phyloP scores from a whole-genome alignment of 2,329 filamentous ascomycete genomes.

The Nannizziopsis barbatae region DNA sequence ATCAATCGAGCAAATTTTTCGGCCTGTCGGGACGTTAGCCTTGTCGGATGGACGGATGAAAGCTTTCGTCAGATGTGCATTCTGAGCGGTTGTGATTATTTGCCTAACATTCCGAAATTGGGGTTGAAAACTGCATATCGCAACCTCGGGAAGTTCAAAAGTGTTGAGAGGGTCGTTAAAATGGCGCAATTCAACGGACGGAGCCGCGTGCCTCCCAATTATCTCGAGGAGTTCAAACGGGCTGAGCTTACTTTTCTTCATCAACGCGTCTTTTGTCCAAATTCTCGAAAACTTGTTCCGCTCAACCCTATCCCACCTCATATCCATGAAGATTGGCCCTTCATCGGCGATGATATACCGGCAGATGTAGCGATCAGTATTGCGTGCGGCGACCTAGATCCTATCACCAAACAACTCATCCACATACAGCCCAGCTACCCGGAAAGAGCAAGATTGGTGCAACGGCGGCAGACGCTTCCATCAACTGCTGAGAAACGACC shows the following conservation, averaged over 20 bases:
- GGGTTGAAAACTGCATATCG: constrained; percentile 90
- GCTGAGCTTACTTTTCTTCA: constrained; percentile 89
- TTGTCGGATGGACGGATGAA: constrained; percentile 82
- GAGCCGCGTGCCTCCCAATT: constrained; percentile 65
- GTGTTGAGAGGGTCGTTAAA: constrained; percentile 66
- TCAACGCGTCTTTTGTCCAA: constrained; percentile 86
- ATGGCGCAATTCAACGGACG: constrained; percentile 85
- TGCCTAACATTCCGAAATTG: constrained; percentile 72
- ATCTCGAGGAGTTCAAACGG: constrained; percentile 68
- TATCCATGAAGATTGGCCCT: constrained; percentile 60
- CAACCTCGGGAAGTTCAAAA: constrained; percentile 80
- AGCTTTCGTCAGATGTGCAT: constrained; percentile 96
- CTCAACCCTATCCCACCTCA: constrained; percentile 56
- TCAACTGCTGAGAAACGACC: constrained; percentile 46
- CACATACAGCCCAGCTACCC: constrained; percentile 27
- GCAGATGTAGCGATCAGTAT: constrained; percentile 60
- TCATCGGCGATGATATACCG: constrained; percentile 65
- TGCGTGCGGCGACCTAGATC: constrained; percentile 71
- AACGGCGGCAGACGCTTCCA: constrained; percentile 33
- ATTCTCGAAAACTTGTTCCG: constrained; percentile 58
- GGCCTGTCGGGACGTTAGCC: constrained; percentile 72
- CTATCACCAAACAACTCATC: constrained; percentile 67
- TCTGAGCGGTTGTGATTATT: constrained; percentile 89
- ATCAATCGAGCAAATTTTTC: constrained; percentile 83
- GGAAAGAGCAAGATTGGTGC: constrained; percentile 26